phyloP scores from a whole-genome alignment of 1,284 basidiomycete species.

The Austropuccinia psidii region DNA sequence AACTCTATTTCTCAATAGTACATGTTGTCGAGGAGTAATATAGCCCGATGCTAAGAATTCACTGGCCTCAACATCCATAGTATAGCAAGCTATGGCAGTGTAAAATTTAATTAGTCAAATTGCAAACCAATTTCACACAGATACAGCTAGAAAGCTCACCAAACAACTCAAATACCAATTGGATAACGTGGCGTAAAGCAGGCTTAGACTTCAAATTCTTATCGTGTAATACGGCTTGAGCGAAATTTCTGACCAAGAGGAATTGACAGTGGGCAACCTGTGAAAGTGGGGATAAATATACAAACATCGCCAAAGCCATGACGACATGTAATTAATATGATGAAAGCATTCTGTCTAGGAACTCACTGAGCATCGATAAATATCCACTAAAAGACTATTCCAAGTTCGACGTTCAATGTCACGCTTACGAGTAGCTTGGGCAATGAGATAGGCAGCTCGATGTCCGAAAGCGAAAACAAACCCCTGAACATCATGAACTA shows the following conservation, averaged over 20 bases:
- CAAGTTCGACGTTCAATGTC: constrained; percentile 47
- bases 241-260: constrained; percentile 48
- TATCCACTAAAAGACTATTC: constrained; percentile 48
- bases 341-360: constrained; percentile 8
- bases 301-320: not conserved
- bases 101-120: not conserved
- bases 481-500: constrained; percentile 45
- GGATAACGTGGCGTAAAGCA: constrained; percentile 47
- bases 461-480: constrained; percentile 49
- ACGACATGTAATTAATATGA: not conserved
- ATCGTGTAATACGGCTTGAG: constrained; percentile 48
- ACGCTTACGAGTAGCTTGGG: constrained; percentile 47
- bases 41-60: constrained; percentile 49
- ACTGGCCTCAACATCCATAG: constrained; percentile 43
- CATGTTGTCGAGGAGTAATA: constrained; percentile 46
- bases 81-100: constrained; percentile 5
- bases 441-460: constrained; percentile 48
- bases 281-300: not conserved
- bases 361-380: constrained; percentile 46
- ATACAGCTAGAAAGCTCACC: constrained; percentile 42
- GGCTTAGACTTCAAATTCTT: constrained; percentile 46
- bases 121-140: not conserved
- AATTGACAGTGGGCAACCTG: constrained; percentile 44
- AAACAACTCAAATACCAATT: constrained; percentile 45
- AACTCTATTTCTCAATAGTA: constrained; percentile 45